Conservation (phyloP, 2,329 filamentous ascomycete species). For the Alternaria sp. region DNA sequence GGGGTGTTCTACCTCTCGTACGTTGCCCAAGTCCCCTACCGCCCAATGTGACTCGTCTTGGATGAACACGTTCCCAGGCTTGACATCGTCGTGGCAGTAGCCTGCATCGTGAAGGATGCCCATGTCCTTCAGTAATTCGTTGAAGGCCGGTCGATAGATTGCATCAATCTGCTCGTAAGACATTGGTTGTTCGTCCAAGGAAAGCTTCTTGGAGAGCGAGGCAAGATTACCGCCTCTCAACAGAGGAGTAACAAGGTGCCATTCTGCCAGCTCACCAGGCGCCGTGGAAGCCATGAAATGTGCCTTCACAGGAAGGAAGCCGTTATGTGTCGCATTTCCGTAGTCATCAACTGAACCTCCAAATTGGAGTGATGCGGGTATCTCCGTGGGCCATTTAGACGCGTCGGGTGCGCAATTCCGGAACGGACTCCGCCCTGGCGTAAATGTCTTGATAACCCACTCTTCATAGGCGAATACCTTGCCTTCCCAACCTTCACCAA, state of each 20-base stretch:
- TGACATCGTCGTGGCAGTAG: slow-evolving; percentile 52
- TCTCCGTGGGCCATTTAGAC: slow-evolving; percentile 38
- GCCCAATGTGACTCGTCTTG: slow-evolving; percentile 35
- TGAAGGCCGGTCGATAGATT: slow-evolving; percentile 40
- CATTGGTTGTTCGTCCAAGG: neutral
- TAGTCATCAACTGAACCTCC: slow-evolving; percentile 12
- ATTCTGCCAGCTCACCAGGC: slow-evolving; percentile 17
- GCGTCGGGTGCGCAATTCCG: slow-evolving; percentile 34
- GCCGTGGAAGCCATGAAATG: slow-evolving; percentile 27
- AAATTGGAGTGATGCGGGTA: slow-evolving; percentile 36
- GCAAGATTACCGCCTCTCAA: slow-evolving; percentile 24
- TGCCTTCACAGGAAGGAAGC: slow-evolving; percentile 30
- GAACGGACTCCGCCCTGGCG: slow-evolving; percentile 33
- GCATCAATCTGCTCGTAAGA: slow-evolving; percentile 32
- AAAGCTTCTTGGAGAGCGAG: slow-evolving; percentile 17
- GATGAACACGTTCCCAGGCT: slow-evolving; percentile 48
- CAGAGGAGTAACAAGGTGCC: slow-evolving; percentile 35
- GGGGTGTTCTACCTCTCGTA: slow-evolving; percentile 41
- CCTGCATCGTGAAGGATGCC: slow-evolving; percentile 38
- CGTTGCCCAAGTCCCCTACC: slow-evolving; percentile 49
- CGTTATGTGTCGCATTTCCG: slow-evolving; percentile 1
- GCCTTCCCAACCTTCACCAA: slow-evolving; percentile 39
- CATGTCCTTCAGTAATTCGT: slow-evolving; percentile 35
- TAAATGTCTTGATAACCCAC: slow-evolving; percentile 41
- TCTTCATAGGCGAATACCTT: slow-evolving; percentile 31